phyloP scores from a whole-genome alignment of 176 grass and related monocot genomes.

The Carex parvula region DNA sequence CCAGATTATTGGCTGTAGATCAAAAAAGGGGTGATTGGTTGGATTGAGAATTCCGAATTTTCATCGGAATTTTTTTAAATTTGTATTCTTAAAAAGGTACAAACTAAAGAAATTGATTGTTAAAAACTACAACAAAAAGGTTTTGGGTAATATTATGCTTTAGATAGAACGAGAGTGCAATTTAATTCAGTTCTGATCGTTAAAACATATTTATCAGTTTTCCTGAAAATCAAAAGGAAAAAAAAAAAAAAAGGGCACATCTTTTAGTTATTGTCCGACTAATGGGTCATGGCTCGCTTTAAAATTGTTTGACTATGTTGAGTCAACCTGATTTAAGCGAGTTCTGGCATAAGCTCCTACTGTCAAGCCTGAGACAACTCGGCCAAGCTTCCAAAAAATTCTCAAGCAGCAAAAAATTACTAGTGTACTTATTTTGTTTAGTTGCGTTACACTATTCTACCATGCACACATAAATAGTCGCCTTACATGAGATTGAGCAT shows the following conservation, averaged over 20 bases:
- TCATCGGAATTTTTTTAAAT: background rate
- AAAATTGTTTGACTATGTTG: background rate
- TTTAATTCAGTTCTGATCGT: background rate
- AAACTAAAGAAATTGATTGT: background rate
- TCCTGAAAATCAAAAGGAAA: background rate
- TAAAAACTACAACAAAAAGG: background rate
- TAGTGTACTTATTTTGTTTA: background rate
- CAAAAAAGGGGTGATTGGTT: too few relatives aligned
- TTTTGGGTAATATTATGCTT: background rate
- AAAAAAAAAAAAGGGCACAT: background rate
- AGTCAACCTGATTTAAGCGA: background rate
- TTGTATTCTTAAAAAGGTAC: slow-evolving; percentile 22
- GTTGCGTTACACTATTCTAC: background rate
- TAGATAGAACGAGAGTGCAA: background rate
- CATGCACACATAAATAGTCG: background rate
- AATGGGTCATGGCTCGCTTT: background rate
- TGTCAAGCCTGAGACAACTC: background rate
- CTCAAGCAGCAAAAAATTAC: background rate
- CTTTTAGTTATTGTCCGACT: background rate
- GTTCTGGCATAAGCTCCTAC: background rate
- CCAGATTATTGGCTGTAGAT: too few relatives aligned
- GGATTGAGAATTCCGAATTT: background rate
- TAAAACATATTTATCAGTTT: background rate
- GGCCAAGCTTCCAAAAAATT: background rate
- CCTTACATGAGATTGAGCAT: background rate